Conservation (phyloP, 257 asterid species). For the Catharanthus roseus region DNA sequence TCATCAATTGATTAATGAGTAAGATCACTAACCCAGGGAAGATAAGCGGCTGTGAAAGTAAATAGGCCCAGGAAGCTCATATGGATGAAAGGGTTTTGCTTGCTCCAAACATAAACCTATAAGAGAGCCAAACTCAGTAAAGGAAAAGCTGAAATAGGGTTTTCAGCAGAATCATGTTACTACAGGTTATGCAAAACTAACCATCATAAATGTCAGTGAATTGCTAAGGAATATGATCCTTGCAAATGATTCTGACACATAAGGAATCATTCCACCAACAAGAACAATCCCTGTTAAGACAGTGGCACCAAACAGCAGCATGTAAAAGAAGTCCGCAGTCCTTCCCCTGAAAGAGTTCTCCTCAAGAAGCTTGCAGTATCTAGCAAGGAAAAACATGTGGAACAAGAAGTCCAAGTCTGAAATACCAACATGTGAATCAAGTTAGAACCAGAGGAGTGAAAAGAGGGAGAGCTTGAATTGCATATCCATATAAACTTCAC, state of each 20-base stretch:
- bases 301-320: conserved; percentile 91
- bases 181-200: conserved; percentile 29
- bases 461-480: neutral
- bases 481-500: neutral
- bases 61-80: conserved; percentile 98
- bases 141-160: conserved; percentile 3
- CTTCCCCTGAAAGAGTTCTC: conserved; percentile 95
- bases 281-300: conserved; percentile 90
- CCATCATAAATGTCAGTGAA: conserved; percentile 99
- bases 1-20: neutral
- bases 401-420: conserved; percentile 97
- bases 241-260: conserved; percentile 88
- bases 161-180: neutral
- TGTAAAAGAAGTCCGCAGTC: conserved; percentile 96
- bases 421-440: conserved; percentile 8
- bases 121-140: conserved; percentile 11
- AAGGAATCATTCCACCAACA: conserved; percentile 96
- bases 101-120: conserved; percentile 99
- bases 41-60: conserved; percentile 97
- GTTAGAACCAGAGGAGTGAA: neutral
- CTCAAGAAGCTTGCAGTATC: conserved; percentile 98
- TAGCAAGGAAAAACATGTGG: conserved; percentile 99
- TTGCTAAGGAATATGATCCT: conserved; percentile 96
- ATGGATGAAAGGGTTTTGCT: conserved; percentile 95
- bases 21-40: conserved; percentile 83